phyloP scores from a whole-genome alignment of 345 rosid genomes.

The Lenwebbia sp. region DNA sequence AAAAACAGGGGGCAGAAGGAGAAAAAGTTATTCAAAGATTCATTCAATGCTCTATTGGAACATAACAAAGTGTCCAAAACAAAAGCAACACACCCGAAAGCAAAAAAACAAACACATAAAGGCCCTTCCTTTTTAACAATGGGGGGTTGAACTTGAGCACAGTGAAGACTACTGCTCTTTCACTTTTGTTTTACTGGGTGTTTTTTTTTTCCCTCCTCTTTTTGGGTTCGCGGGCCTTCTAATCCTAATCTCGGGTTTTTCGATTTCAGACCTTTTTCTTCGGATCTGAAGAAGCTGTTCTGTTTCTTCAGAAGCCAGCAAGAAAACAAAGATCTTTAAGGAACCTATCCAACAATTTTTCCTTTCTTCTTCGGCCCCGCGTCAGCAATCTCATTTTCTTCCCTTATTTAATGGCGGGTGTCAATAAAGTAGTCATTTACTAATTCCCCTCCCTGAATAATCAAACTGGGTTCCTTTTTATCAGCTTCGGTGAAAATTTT shows the following conservation, averaged over 20 bases:
- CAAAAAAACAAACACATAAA: background rate
- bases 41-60: slow-evolving; percentile 9
- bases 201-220: background rate
- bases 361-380: background rate
- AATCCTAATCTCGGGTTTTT: background rate
- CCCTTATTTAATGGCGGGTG: background rate
- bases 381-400: background rate
- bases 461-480: background rate
- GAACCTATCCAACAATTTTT: slow-evolving; percentile 18
- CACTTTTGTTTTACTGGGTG: background rate
- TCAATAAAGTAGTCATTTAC: slow-evolving; percentile 12
- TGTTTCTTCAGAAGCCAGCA: slow-evolving; percentile 44
- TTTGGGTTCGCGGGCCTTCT: background rate
- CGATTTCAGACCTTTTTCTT: slow-evolving; percentile 37
- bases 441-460: slow-evolving; percentile 11
- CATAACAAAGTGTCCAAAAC: slow-evolving; percentile 2
- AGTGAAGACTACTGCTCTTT: background rate
- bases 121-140: background rate
- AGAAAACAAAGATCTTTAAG: slow-evolving; percentile 50
- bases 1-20: background rate
- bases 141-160: background rate
- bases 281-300: slow-evolving; percentile 46
- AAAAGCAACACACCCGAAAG: background rate
- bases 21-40: slow-evolving; percentile 1
- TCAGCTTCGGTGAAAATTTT: background rate